Evolutionary conservation across 805 yeast species (phyloP).

Genomic region (Lachancea dasiensis): DNA sequence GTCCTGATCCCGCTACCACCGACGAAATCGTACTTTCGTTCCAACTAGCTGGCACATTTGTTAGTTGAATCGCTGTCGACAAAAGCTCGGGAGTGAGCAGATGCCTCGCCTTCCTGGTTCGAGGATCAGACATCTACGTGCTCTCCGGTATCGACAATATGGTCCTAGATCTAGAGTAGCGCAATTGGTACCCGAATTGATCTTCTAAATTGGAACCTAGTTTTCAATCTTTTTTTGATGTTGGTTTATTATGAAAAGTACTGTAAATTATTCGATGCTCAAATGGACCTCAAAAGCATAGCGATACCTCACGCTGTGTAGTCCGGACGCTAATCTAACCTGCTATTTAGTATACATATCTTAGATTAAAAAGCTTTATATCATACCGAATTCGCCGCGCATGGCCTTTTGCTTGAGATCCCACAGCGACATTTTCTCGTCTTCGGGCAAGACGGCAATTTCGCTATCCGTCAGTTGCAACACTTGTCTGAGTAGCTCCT

Average conservation of each 20-base stretch:
- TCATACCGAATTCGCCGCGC: slow-evolving; percentile 32
- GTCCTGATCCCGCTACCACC: slow-evolving; percentile 68
- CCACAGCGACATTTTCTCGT: slow-evolving; percentile 39
- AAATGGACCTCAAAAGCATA: no score
- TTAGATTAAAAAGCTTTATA: neutral
- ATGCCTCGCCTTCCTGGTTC: slow-evolving; percentile 31
- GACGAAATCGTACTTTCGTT: slow-evolving; percentile 54
- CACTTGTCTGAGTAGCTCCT: slow-evolving; percentile 46
- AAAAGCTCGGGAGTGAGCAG: slow-evolving; percentile 28
- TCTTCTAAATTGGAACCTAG: no score
- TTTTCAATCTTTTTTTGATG: no score
- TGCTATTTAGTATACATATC: neutral
- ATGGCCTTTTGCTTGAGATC: slow-evolving; percentile 33
- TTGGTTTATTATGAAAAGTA: no score
- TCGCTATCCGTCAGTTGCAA: slow-evolving; percentile 48
- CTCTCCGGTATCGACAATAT: neutral
- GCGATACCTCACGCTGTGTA: no score
- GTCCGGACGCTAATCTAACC: neutral
- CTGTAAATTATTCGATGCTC: no score
- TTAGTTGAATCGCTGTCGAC: slow-evolving; percentile 27
- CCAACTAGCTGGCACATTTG: slow-evolving; percentile 66
- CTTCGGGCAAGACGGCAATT: slow-evolving; percentile 43
- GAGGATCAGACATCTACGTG: slow-evolving; percentile 24
- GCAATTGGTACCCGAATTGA: neutral
- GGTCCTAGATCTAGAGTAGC: no score